Percentiles rank a stretch among this genome's conserved stretches.
Evolutionary conservation across 257 asterid genomes (phyloP).

Genomic region (Penstemon eatonii): DNA sequence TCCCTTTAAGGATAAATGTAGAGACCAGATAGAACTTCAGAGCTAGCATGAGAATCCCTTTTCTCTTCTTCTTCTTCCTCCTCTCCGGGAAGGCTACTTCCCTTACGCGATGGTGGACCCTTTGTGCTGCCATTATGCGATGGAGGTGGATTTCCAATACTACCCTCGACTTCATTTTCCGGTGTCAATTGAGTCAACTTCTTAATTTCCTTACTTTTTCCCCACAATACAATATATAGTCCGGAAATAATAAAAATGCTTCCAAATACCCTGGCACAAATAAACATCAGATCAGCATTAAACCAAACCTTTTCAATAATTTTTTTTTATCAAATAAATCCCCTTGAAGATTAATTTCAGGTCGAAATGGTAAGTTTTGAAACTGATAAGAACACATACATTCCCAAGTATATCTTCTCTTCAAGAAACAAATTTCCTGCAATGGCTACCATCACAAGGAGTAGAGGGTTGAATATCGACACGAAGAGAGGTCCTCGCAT

Average conservation of each 20-base stretch:
- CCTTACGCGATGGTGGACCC: neutral
- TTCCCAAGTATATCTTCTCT: slow-evolving; percentile 38
- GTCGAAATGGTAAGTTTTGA: too few species aligned
- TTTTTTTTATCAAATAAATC: too few species aligned
- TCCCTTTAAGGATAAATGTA: slow-evolving; percentile 22
- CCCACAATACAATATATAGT: slow-evolving; percentile 19
- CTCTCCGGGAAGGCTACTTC: neutral
- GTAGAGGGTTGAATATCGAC: slow-evolving; percentile 37
- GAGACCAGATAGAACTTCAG: slow-evolving; percentile 24
- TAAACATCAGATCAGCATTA: neutral
- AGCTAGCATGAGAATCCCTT: slow-evolving; percentile 29
- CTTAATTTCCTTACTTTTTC: slow-evolving; percentile 15
- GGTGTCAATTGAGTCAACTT: slow-evolving; percentile 5
- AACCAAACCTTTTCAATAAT: neutral
- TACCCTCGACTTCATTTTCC: neutral
- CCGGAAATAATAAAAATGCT: slow-evolving; percentile 9
- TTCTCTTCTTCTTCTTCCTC: slow-evolving; percentile 15
- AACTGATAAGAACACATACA: slow-evolving; percentile 12
- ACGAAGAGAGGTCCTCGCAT: slow-evolving; percentile 40
- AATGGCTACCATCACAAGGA: slow-evolving; percentile 37
- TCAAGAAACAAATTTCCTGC: slow-evolving; percentile 35
- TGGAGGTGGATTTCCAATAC: neutral
- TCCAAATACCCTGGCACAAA: slow-evolving; percentile 7
- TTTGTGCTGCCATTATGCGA: neutral
- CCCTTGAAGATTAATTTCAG: too few species aligned